Conservation (phyloP, 2,329 filamentous ascomycete species). For the Pestalotiopsis sp. region DNA sequence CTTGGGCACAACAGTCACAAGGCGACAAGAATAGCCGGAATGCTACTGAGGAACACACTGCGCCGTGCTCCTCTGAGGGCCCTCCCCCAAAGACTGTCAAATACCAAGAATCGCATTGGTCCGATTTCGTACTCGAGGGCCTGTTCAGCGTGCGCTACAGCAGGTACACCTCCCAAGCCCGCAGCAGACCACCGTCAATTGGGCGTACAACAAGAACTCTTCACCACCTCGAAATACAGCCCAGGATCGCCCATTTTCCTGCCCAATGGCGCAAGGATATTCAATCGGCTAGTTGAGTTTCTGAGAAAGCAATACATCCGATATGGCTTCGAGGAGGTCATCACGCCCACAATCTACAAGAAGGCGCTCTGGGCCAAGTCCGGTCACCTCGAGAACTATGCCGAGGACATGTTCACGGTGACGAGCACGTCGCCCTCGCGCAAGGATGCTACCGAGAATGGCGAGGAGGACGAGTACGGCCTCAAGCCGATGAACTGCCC, state of each 20-base stretch:
- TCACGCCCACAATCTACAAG: slow-evolving; percentile 91
- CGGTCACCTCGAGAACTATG: slow-evolving; percentile 87
- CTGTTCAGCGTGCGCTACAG: slow-evolving; percentile 33
- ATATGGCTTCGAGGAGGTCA: slow-evolving; percentile 86
- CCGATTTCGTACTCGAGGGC: slow-evolving; percentile 12
- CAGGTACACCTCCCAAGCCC: slow-evolving; percentile 24
- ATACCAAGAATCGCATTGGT: background rate
- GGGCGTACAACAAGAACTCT: slow-evolving; percentile 71
- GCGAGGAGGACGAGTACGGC: slow-evolving; percentile 47
- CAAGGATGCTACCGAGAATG: slow-evolving; percentile 28
- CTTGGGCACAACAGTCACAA: background rate
- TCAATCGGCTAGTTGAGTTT: slow-evolving; percentile 82
- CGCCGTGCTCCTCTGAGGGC: background rate
- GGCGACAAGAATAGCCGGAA: background rate
- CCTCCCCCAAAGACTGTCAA: background rate
- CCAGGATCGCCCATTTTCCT: slow-evolving; percentile 85
- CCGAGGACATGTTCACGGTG: slow-evolving; percentile 90
- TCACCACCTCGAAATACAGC: slow-evolving; percentile 77
- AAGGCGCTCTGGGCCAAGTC: slow-evolving; percentile 84
- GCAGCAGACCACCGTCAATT: slow-evolving; percentile 61
- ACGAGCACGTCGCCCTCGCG: slow-evolving; percentile 53
- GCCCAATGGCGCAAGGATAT: slow-evolving; percentile 78
- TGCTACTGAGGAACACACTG: slow-evolving; percentile 11
- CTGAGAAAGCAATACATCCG: slow-evolving; percentile 81
- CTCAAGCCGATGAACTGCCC: slow-evolving; percentile 99